These are phyloP conservation scores for Fraxinus ornus DNA, from an alignment of 305 asterid genomes.

Conservation along the genomic window DNA sequence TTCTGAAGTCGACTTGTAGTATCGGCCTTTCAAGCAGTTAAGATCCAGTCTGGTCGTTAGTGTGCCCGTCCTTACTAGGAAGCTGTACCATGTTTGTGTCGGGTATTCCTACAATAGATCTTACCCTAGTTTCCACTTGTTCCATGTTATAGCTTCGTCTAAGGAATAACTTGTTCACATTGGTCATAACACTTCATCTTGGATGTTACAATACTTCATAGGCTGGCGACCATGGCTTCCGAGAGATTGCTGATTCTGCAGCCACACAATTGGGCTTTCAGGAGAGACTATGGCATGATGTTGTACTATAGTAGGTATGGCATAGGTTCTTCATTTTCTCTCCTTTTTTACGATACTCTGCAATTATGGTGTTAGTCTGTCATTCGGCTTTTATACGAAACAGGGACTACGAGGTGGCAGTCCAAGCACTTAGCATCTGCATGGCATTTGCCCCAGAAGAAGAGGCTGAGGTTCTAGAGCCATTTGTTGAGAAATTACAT, in stretches of 20 bases:
- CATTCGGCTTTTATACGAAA: not conserved
- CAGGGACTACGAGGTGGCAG: slow-evolving; percentile 80
- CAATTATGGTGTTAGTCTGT: not conserved
- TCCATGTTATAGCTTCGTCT: not conserved
- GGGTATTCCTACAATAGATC: not conserved
- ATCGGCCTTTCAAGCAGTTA: not conserved
- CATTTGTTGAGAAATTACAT: slow-evolving; percentile 79
- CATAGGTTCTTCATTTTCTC: not conserved
- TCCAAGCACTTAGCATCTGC: slow-evolving; percentile 95
- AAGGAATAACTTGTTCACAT: not conserved
- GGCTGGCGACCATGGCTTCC: slow-evolving; percentile 92
- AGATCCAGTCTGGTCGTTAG: not conserved
- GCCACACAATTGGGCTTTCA: slow-evolving; percentile 85
- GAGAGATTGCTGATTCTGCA: slow-evolving; percentile 81
- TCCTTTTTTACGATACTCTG: not conserved
- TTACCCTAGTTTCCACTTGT: not conserved
- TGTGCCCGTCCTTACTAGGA: not conserved
- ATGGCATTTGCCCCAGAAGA: slow-evolving; percentile 97
- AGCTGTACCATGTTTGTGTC: not conserved
- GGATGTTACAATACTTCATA: slow-evolving; percentile 37
- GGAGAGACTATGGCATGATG: slow-evolving; percentile 95
- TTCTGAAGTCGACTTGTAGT: not conserved
- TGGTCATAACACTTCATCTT: slow-evolving; percentile 23
- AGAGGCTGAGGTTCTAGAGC: slow-evolving; percentile 63
- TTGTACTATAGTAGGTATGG: slow-evolving; percentile 70